Evolutionary conservation across 2,329 filamentous ascomycete species (phyloP).

Genomic region (Zymoseptoria tritici): DNA sequence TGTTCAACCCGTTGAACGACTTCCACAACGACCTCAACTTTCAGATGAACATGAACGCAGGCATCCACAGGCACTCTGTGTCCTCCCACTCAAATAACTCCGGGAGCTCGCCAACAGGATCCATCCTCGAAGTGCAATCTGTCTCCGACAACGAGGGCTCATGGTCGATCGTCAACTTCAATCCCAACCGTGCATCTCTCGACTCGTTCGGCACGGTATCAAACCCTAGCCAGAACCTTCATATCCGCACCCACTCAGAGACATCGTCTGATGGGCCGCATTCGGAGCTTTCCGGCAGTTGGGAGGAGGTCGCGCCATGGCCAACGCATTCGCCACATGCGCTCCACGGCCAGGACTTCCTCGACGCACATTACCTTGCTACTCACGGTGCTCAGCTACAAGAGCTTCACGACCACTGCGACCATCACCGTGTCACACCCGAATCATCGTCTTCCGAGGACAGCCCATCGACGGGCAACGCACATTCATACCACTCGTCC

Average conservation of each 20-base stretch:
- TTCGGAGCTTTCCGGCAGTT: conserved; percentile 63
- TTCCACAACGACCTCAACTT: conserved; percentile 61
- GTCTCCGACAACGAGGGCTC: conserved; percentile 68
- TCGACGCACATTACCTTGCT: conserved; percentile 49
- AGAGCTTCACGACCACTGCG: conserved; percentile 15
- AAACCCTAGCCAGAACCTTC: conserved; percentile 84
- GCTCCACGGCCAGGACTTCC: conserved; percentile 54
- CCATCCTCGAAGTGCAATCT: conserved; percentile 79
- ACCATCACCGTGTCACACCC: conserved; percentile 24
- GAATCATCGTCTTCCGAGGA: conserved; percentile 22
- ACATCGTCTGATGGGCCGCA: conserved; percentile 58
- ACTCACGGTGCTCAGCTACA: conserved; percentile 8
- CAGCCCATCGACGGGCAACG: conserved; percentile 19
- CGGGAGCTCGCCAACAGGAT: conserved; percentile 65
- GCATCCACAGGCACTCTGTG: conserved; percentile 35
- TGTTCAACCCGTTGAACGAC: conserved; percentile 50
- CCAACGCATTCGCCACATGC: conserved; percentile 77
- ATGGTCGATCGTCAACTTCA: conserved; percentile 70
- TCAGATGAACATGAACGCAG: conserved; percentile 39
- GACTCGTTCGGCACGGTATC: conserved; percentile 68
- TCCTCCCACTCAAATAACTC: conserved; percentile 33
- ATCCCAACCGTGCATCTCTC: conserved; percentile 50
- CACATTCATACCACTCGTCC: conserved; percentile 21
- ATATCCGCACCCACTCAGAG: conserved; percentile 79
- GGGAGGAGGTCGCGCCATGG: conserved; percentile 67